These are phyloP conservation scores for Centella asiatica DNA, from an alignment of 129 eudicot species.

Conservation along the genomic window DNA sequence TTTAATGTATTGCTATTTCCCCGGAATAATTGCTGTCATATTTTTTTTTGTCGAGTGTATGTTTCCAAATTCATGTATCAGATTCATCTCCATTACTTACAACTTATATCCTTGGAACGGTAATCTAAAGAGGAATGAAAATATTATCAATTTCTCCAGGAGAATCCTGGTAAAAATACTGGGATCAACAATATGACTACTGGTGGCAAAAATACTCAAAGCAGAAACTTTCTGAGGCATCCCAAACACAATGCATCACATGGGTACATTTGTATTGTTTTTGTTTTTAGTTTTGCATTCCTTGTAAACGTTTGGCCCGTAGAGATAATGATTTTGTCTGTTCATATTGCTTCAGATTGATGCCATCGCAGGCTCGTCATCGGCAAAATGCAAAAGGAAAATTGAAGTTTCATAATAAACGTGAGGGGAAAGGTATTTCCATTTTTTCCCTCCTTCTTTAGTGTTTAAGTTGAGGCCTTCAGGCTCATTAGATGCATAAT, in stretches of 20 bases:
- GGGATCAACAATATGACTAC: constrained; percentile 16
- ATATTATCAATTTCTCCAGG: constrained; percentile 28
- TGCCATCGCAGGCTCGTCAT: constrained; percentile 30
- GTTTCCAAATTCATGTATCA: background rate
- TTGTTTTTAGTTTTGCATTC: background rate
- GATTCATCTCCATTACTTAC: background rate
- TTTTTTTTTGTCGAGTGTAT: background rate
- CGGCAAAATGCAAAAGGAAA: constrained; percentile 42
- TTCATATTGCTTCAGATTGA: constrained; percentile 31
- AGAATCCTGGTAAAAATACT: constrained; percentile 31
- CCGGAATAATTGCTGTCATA: background rate
- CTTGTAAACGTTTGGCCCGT: background rate
- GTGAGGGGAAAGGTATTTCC: constrained; percentile 30
- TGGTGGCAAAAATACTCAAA: constrained; percentile 26
- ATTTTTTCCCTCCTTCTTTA: background rate
- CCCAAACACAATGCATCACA: constrained; percentile 34
- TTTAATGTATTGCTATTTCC: background rate
- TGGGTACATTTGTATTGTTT: constrained; percentile 35
- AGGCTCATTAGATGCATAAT: no score
- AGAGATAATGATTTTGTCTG: constrained; percentile 13
- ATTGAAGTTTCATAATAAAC: constrained; percentile 19
- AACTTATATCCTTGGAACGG: background rate
- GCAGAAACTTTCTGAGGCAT: constrained; percentile 40
- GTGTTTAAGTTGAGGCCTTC: no score
- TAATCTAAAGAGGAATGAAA: background rate